Percentiles rank a stretch among this genome's conserved stretches.
These are phyloP conservation scores for Fusarium nematophilum DNA, from an alignment of 2,329 filamentous ascomycete species.

Conservation along the genomic window DNA sequence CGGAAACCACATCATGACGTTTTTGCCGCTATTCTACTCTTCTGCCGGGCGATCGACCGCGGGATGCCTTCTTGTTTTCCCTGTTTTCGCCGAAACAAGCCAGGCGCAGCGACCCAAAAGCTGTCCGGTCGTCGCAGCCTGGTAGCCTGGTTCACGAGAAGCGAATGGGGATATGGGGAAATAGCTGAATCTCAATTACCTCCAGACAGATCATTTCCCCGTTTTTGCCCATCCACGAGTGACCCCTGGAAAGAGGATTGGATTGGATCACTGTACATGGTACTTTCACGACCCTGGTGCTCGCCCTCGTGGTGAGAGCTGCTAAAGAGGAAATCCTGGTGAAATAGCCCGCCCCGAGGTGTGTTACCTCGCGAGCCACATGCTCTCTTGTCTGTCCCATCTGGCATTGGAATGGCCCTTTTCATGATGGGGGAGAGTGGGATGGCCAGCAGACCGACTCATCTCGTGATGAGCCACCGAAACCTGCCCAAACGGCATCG, in stretches of 20 bases:
- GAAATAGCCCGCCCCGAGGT: neutral
- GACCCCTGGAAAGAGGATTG: constrained; percentile 25
- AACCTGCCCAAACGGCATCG: constrained; percentile 10
- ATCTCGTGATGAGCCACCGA: constrained; percentile 10
- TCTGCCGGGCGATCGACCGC: constrained; percentile 26
- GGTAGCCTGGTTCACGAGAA: neutral
- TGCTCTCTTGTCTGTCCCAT: neutral
- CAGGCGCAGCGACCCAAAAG: neutral
- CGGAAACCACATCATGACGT: constrained; percentile 5
- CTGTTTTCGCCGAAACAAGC: constrained; percentile 2
- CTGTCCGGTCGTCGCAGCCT: neutral
- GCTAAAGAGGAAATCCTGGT: neutral
- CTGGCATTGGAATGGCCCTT: neutral
- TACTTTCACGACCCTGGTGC: neutral
- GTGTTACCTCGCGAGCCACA: constrained; percentile 2
- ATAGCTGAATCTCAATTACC: neutral
- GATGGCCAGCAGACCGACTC: constrained; percentile 10
- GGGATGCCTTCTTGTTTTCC: neutral
- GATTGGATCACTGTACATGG: neutral
- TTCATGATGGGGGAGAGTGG: neutral
- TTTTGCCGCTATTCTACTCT: constrained; percentile 1
- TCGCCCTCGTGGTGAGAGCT: neutral
- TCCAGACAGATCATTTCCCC: constrained; percentile 23
- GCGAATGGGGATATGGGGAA: too few relatives aligned
- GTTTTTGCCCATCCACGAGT: constrained; percentile 9